Percentiles rank a stretch among this genome's conserved stretches.
These are phyloP conservation scores for Albizia julibrissin DNA, from an alignment of 306 rosid species.

Conservation along the genomic window DNA sequence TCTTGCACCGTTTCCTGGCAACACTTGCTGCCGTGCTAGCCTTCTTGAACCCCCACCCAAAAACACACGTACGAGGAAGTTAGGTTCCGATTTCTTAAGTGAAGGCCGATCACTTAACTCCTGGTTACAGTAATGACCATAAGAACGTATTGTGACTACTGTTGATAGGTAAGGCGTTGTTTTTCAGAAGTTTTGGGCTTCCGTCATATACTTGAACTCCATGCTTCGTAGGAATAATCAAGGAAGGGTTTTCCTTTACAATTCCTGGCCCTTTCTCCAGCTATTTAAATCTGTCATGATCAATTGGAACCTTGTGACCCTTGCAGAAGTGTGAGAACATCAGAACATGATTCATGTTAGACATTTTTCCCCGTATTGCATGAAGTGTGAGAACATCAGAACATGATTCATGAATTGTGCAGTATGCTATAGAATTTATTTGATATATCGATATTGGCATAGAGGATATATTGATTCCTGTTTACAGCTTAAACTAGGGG, in stretches of 20 bases:
- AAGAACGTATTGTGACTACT: background rate
- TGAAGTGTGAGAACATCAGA: background rate
- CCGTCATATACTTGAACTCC: background rate
- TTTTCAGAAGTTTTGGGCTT: background rate
- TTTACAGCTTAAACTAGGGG: background rate
- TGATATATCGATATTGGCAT: background rate
- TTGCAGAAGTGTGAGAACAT: background rate
- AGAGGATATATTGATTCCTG: background rate
- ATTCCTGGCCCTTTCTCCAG: slow-evolving; percentile 8
- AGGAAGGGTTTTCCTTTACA: background rate
- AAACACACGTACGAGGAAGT: background rate
- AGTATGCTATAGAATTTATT: background rate
- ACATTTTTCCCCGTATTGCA: background rate
- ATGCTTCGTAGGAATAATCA: background rate
- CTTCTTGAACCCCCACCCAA: background rate
- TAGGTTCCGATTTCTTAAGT: background rate
- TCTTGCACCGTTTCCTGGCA: background rate
- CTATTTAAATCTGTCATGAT: background rate
- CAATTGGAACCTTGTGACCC: background rate
- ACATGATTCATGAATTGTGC: background rate
- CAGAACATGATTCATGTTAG: background rate
- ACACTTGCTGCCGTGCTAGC: background rate
- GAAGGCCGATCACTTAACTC: background rate
- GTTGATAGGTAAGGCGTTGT: background rate
- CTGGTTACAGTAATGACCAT: background rate